Evolutionary conservation across 2,329 filamentous ascomycete genomes (phyloP), one percentile per base, ranked within the genome.

Genomic region (Cladosporium sphaerospermum): DNA sequence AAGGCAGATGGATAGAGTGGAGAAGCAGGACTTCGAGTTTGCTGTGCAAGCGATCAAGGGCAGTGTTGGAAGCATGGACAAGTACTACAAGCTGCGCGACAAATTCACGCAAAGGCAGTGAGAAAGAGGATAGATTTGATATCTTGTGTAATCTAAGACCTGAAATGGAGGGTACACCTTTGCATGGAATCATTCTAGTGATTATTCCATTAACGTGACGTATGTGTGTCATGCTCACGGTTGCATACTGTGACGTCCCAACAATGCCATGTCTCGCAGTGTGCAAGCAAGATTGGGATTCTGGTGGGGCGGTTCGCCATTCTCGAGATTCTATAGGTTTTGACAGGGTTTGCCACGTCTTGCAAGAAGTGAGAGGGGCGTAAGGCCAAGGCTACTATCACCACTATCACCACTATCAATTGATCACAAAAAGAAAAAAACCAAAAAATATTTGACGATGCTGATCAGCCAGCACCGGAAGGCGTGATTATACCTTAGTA

Each of bases 51-150:
- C 68, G 32, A 71, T 79, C 9, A 69, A 69, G 53, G 72, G 74
- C 1, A 80, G 78, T 67, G 80, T 83, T n/a, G 73, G 75, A 11
- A 78, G 82, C 62, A 70, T 81, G 57, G 72, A 69, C 61, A 78
- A 75, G 62, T 85, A 84, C 65, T 76, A 82, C 58, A 70, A 69
- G 54, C 58, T 85, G 57, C 73, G 73, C 4, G 48, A 51, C 9
- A 51, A 39, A 32, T 51, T 51, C 13, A 43, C 42, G 48, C 48
- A 43, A 8, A 42, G 46, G 37, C 47, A 43, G 10, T 43, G 18
- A 36, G 16, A 11, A 31, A 10, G 40, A 37, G 23, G 23, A 28
- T 28, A 7, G 4, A 2, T 28, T 7, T 28, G 34, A 14, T 37
- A 5, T 28, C 23, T 28, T 28, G 23, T 28, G 23, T 28, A 28